Percentiles rank a stretch among this genome's conserved stretches.
phyloP scores from a whole-genome alignment of 2,329 filamentous ascomycete species.

The Neopestalotiopsis clavispora region DNA sequence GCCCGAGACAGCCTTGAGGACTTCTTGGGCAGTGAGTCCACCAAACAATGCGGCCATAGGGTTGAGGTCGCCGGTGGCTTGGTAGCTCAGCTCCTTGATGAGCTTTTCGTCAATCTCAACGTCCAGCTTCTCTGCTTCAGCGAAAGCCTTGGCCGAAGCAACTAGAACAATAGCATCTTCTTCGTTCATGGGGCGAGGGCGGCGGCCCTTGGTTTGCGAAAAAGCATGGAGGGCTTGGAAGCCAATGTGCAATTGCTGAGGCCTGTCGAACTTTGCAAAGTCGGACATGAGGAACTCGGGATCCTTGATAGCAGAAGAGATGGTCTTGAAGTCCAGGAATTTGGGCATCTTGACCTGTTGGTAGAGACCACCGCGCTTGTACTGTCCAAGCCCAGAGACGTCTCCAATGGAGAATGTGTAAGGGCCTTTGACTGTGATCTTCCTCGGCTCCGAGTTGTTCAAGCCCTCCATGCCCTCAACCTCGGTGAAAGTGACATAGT shows the following conservation, averaged over 20 bases:
- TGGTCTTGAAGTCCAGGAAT: conserved; percentile 83
- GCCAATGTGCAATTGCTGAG: conserved; percentile 87
- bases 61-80: conserved; percentile 87
- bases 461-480: conserved; percentile 89
- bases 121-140: conserved; percentile 75
- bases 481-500: conserved; percentile 94
- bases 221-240: conserved; percentile 93
- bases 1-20: conserved; percentile 94
- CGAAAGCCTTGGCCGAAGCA: conserved; percentile 75
- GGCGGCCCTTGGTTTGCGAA: conserved; percentile 72
- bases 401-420: conserved; percentile 98
- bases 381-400: conserved; percentile 84
- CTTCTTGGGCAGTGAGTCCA: conserved; percentile 90
- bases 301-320: conserved; percentile 78
- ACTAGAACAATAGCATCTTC: conserved; percentile 81
- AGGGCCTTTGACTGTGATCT: conserved; percentile 91
- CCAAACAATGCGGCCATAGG: conserved; percentile 96
- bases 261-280: conserved; percentile 97
- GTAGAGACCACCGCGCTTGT: conserved; percentile 87
- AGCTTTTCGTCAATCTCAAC: conserved; percentile 91
- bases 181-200: conserved; percentile 84
- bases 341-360: conserved; percentile 99
- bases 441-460: conserved; percentile 83
- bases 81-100: conserved; percentile 90
- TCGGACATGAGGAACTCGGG: conserved; percentile 92